Base-by-base conservation (phyloP, 1,284 basidiomycete genomes). In the Ceratobasidium sp. region DNA sequence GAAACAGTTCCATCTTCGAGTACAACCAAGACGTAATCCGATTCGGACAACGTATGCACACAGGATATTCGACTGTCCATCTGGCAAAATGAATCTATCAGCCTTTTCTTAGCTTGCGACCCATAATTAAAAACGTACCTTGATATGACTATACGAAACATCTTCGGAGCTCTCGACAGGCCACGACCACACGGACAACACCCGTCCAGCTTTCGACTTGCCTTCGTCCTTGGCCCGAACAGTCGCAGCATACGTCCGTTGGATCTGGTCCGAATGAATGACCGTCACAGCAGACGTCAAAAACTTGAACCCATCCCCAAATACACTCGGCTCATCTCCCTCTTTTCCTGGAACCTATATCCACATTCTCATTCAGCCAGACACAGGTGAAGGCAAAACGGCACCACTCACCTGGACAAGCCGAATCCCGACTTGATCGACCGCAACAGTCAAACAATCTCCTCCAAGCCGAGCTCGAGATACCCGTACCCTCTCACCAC, bases 231-330 rank as follows among this genome's bases (percentile, higher is more conserved):
- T 41, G 26, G 36, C 18, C 1, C 62, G 61, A 28, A 23, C 26
- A 21, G 43, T 41, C 12, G 46, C 52, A 36, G 65, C 65, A 46
- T 57, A 69, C 30, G 53, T 57, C 4, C 65, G 43, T 53, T 57
- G 65, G 23, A 57, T 23, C 65, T 57, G 65, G 39, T 55, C 53
- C 52, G 65, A 69, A 58, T 57, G 53, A 14, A 69, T 57, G 1
- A 45, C 53, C 8, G 41, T 57, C n/a, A 34, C 53, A 58, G 65
- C 52, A 6, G 41, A 18, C 3, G 41, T 43, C 3, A 6, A 16
- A 23, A 67, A 67, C 39, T 53, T 52, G 21, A 36, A 67, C 9
- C 46, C 48, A 4, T 46, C 46, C 26, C 28, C 62, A 43, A 67
- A 53, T 21, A 39, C 16, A 8, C 3, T 18, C 21, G 32, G 5